Evolutionary conservation across 192 early-diverging fungal species (phyloP).

Genomic region (Umbelopsis sp.): DNA sequence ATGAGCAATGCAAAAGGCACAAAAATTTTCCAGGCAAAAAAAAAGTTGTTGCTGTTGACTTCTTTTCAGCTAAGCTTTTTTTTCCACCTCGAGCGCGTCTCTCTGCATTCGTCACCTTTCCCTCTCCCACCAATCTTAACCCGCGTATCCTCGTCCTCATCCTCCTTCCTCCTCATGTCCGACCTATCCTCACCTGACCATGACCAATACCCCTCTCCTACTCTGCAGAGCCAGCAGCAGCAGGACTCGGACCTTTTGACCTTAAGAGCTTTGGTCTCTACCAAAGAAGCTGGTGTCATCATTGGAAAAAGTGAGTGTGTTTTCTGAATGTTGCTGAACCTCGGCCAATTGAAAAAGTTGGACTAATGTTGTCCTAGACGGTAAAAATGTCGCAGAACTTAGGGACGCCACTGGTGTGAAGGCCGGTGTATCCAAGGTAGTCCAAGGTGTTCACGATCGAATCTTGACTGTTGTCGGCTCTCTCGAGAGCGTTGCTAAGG

Average conservation of each 20-base stretch:
- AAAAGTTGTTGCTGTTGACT: constrained; percentile 7
- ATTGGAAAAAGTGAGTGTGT: constrained; percentile 53
- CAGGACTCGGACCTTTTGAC: constrained; percentile 64
- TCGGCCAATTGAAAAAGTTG: not conserved
- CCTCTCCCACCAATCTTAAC: constrained; percentile 18
- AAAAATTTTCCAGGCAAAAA: constrained; percentile 24
- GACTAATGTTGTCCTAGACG: constrained; percentile 56
- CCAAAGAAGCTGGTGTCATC: constrained; percentile 90
- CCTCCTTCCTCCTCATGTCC: constrained; percentile 19
- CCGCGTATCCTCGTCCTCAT: constrained; percentile 22
- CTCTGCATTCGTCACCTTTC: constrained; percentile 17
- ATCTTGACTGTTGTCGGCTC: constrained; percentile 77
- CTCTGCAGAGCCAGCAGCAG: constrained; percentile 17
- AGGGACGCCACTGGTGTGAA: constrained; percentile 84
- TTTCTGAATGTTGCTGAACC: not conserved
- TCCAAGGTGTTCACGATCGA: constrained; percentile 86
- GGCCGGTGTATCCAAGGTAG: constrained; percentile 90
- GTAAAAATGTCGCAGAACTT: constrained; percentile 87
- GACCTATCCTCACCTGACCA: constrained; percentile 29
- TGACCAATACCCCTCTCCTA: constrained; percentile 27
- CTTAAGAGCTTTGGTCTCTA: constrained; percentile 88
- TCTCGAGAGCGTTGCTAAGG: constrained; percentile 73
- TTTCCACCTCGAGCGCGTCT: not conserved
- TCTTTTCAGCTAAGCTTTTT: constrained; percentile 1
- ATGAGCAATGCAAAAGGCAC: not conserved